Base-by-base conservation (phyloP, 805 yeast genomes). In the Torulaspora delbrueckii region DNA sequence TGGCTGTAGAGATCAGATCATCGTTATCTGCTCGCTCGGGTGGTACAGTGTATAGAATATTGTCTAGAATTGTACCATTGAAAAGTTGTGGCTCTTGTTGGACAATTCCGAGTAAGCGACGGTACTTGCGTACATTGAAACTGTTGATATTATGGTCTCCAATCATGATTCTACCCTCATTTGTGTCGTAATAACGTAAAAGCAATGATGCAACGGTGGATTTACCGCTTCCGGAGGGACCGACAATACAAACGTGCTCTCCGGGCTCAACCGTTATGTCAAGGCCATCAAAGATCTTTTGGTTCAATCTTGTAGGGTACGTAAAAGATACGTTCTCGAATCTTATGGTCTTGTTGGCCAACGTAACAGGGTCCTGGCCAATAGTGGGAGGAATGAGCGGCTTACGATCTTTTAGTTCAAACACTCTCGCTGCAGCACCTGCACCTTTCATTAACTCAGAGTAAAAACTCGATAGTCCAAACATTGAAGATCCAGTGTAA, bases 161-260 rank as follows among this genome's bases (percentile, higher is more conserved):
- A 16, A 90, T 73, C 3, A 68, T 55, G 27, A 91, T 79, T 6
- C 65, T 56, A 19, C 98, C 98, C 0, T 63, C 48, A 9, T 62
- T 60, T 1, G 95, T 90, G 57, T 89, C 96, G 65, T 91, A 91
- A 60, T 86, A 86, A 48, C 98, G 73, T 55, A 90, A 67, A 37
- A 91, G 67, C 42, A 91, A 68, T 42, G 90, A 86, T 5, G 90
- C 76, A 2, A 91, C 78, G 0, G 97, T 90, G 13, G 96, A 86
- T 63, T 91, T 91, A 22, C 98, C 98, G 50, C 96, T 86, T 1
- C 98, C 98, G 27, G 95, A 84, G n/a, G 96, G 96, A 1, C 98
- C 98, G 13, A 90, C 97, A 48, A 91, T 80, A 62, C 97, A 90
- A 12, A 90, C 81, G 57, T 91, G 91, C 55, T 87, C 90, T 10